phyloP scores from a whole-genome alignment of 352 stramenopile species.

The Globisporangium irregulare region DNA sequence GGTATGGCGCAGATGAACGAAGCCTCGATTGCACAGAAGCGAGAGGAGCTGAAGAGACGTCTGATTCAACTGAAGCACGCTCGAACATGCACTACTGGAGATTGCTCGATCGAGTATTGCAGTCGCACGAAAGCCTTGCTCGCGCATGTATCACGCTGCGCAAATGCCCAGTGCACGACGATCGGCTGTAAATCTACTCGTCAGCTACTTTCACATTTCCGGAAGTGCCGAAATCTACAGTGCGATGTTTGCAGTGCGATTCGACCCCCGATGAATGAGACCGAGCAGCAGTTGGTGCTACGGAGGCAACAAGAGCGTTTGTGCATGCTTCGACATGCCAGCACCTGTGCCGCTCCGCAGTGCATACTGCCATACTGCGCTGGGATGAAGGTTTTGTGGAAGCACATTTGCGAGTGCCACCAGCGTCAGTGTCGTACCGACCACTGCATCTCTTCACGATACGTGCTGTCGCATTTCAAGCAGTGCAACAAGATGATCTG shows the following conservation, averaged over 20 bases:
- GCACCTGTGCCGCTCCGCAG: slow-evolving; percentile 61
- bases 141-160: slow-evolving; percentile 78
- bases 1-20: slow-evolving; percentile 78
- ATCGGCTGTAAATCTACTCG: slow-evolving; percentile 87
- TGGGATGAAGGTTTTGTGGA: slow-evolving; percentile 89
- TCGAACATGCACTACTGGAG: slow-evolving; percentile 67
- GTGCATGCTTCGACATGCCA: slow-evolving; percentile 86
- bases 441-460: slow-evolving; percentile 86
- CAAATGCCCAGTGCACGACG: slow-evolving; percentile 81
- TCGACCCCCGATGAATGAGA: slow-evolving; percentile 85
- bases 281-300: slow-evolving; percentile 80
- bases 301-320: slow-evolving; percentile 82
- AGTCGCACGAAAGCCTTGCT: slow-evolving; percentile 77
- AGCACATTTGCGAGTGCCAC: slow-evolving; percentile 89
- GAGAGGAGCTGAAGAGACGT: slow-evolving; percentile 80
- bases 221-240: slow-evolving; percentile 85
- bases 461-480: slow-evolving; percentile 89
- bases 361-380: slow-evolving; percentile 83
- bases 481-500: slow-evolving; percentile 91
- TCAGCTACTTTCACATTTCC: slow-evolving; percentile 84
- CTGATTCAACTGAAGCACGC: slow-evolving; percentile 87
- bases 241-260: slow-evolving; percentile 88
- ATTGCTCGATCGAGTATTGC: slow-evolving; percentile 83
- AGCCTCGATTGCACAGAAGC: slow-evolving; percentile 78
- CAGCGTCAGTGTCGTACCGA: slow-evolving; percentile 84